Conservation (phyloP, 805 yeast genomes). For the Ascoidea rubescens region DNA sequence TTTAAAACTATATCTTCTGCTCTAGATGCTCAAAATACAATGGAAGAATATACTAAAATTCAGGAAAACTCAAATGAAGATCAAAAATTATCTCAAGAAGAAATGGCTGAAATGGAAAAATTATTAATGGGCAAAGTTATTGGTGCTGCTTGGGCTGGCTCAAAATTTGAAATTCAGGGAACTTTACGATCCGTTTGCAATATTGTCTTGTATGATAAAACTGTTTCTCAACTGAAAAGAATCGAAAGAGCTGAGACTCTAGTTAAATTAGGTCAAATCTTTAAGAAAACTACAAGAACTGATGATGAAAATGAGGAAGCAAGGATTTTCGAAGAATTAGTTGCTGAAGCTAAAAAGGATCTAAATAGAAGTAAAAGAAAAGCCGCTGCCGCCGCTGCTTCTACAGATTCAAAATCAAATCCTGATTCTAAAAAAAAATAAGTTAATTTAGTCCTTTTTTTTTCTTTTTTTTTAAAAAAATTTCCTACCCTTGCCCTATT, state of each 20-base stretch:
- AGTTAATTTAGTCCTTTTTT: neutral
- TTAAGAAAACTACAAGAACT: slow-evolving; percentile 42
- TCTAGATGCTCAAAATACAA: slow-evolving; percentile 63
- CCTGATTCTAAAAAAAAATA: neutral
- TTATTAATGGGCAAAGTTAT: slow-evolving; percentile 65
- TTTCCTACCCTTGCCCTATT: neutral
- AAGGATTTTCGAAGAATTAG: slow-evolving; percentile 61
- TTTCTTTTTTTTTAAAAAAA: too few species aligned
- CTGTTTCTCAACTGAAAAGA: slow-evolving; percentile 29
- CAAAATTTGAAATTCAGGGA: slow-evolving; percentile 63
- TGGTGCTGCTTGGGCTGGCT: slow-evolving; percentile 78
- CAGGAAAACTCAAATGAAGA: slow-evolving; percentile 34
- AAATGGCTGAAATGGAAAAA: slow-evolving; percentile 58
- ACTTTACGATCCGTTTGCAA: slow-evolving; percentile 65
- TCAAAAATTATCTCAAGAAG: slow-evolving; percentile 43
- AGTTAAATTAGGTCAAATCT: slow-evolving; percentile 47
- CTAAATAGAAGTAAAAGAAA: slow-evolving; percentile 14
- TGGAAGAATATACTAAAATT: slow-evolving; percentile 58
- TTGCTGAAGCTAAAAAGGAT: slow-evolving; percentile 36
- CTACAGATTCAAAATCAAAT: slow-evolving; percentile 1
- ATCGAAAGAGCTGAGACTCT: slow-evolving; percentile 51
- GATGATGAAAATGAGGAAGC: slow-evolving; percentile 66
- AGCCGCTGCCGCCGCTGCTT: slow-evolving; percentile 6
- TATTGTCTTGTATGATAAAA: slow-evolving; percentile 42
- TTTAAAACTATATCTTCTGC: slow-evolving; percentile 60